Percentiles rank a stretch among this genome's conserved stretches.
Evolutionary conservation across 2,329 filamentous ascomycete species (phyloP).

Genomic region (Pseudocercospora pini-densiflorae): DNA sequence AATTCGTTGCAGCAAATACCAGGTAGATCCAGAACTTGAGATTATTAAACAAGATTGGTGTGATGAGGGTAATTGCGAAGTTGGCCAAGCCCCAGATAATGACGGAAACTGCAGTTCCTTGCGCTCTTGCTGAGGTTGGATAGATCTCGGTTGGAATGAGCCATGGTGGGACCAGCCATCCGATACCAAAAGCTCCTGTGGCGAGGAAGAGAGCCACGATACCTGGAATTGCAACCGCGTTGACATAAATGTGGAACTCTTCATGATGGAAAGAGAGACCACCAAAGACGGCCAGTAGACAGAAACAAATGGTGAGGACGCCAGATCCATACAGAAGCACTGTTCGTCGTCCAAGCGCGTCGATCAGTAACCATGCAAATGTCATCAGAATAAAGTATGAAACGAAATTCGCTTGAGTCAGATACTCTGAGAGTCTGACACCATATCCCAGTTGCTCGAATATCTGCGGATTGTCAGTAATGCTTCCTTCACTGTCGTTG

Average conservation of each 20-base stretch:
- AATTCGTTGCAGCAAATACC: constrained; percentile 60
- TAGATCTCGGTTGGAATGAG: constrained; percentile 64
- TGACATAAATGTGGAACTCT: constrained; percentile 44
- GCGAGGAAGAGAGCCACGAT: constrained; percentile 60
- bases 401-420: constrained; percentile 65
- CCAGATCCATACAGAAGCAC: constrained; percentile 59
- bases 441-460: constrained; percentile 65
- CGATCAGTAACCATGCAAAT: constrained; percentile 63
- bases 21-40: constrained; percentile 63
- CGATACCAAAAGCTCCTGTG: constrained; percentile 65
- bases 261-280: constrained; percentile 51
- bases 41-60: constrained; percentile 64
- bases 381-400: constrained; percentile 67
- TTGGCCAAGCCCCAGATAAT: constrained; percentile 63
- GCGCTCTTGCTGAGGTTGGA: constrained; percentile 58
- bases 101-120: constrained; percentile 60
- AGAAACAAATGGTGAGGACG: constrained; percentile 55
- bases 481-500: not conserved
- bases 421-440: constrained; percentile 56
- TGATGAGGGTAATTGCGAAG: constrained; percentile 61
- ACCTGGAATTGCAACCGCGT: constrained; percentile 56
- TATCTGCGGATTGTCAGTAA: constrained; percentile 42
- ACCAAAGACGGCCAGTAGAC: constrained; percentile 58
- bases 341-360: constrained; percentile 58
- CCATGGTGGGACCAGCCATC: constrained; percentile 65